Evolutionary conservation across 306 rosid species (phyloP).

Genomic region (Lotus japonicus): DNA sequence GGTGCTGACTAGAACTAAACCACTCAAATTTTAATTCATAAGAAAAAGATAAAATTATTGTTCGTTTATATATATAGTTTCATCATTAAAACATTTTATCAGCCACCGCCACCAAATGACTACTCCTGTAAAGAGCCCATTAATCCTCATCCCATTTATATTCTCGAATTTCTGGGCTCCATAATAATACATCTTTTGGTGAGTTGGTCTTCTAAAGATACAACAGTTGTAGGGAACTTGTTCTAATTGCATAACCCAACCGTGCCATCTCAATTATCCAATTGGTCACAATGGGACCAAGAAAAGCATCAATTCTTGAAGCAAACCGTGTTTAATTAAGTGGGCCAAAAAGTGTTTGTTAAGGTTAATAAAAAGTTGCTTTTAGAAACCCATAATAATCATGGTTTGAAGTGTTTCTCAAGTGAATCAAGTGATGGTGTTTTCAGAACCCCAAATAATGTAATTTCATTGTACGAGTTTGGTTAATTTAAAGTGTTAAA

Average conservation of each 20-base stretch:
- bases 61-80: too few species aligned
- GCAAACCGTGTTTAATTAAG: background rate
- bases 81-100: too few species aligned
- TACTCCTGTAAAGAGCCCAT: too few species aligned
- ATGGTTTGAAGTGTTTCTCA: conserved; percentile 29
- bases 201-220: conserved; percentile 26
- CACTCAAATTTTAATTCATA: too few species aligned
- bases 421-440: conserved; percentile 15
- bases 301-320: conserved; percentile 17
- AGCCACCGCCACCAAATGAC: too few species aligned
- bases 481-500: conserved; percentile 19
- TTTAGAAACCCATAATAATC: background rate
- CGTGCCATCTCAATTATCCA: background rate
- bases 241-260: background rate
- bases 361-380: background rate
- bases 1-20: too few species aligned
- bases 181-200: conserved; percentile 22
- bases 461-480: background rate
- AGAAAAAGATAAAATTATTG: too few species aligned
- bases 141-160: conserved; percentile 15
- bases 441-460: conserved; percentile 13
- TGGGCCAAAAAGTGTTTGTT: background rate
- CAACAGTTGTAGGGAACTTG: conserved; percentile 16
- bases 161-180: conserved; percentile 17
- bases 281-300: conserved; percentile 18